These are phyloP conservation scores for Hyaloperonospora brassicae DNA, from an alignment of 352 stramenopile genomes.

Conservation along the genomic window DNA sequence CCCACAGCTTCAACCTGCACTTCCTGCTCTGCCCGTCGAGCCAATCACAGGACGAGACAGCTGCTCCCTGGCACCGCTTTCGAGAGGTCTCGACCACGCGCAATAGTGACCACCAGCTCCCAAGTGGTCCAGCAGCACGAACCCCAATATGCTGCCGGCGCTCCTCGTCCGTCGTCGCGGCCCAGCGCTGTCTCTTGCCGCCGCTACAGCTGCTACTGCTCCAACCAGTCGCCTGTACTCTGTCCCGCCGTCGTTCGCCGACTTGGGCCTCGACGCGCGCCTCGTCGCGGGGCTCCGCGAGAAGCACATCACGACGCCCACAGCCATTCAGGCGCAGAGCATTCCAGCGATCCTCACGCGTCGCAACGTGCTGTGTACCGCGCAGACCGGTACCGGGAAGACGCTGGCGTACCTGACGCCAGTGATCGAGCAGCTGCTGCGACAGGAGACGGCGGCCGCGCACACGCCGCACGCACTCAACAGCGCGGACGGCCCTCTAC, in stretches of 20 bases:
- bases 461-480: slow-evolving; percentile 14
- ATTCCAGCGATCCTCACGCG: slow-evolving; percentile 38
- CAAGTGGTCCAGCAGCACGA: no score
- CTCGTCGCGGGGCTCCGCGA: slow-evolving; percentile 37
- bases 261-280: slow-evolving; percentile 34
- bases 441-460: slow-evolving; percentile 30
- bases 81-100: no score
- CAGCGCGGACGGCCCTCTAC: not conserved
- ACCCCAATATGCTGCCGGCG: not conserved
- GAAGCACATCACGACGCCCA: slow-evolving; percentile 42
- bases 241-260: slow-evolving; percentile 25
- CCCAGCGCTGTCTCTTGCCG: not conserved
- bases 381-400: slow-evolving; percentile 63
- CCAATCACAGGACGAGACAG: slow-evolving; percentile 1
- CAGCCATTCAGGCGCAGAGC: slow-evolving; percentile 48
- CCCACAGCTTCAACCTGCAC: no score
- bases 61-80: not conserved
- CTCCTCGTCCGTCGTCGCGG: slow-evolving; percentile 7
- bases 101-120: no score
- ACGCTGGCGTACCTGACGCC: slow-evolving; percentile 60
- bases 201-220: not conserved
- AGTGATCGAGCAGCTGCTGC: slow-evolving; percentile 42
- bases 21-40: no score
- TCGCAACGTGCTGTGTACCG: slow-evolving; percentile 52
- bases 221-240: slow-evolving; percentile 8